Conservation (phyloP, 768 basidiomycete genomes). For the Pholiota molesta region DNA sequence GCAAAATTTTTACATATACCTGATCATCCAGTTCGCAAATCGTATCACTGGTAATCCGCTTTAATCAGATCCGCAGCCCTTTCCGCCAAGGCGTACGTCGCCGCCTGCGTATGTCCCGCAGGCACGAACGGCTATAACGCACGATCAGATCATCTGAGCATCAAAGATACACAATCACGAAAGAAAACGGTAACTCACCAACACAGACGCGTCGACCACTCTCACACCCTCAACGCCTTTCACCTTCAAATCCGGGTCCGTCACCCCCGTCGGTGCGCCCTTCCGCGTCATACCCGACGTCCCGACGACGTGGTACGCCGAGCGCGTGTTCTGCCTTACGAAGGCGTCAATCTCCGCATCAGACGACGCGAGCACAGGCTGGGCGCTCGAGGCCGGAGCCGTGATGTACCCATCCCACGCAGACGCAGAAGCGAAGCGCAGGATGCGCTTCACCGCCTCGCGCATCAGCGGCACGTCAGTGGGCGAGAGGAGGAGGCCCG, state of each 20-base stretch:
- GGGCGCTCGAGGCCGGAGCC: conserved; percentile 13
- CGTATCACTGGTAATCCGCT: background rate
- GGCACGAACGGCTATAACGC: conserved; percentile 27
- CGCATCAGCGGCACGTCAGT: conserved; percentile 28
- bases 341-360: conserved; percentile 27
- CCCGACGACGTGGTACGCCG: conserved; percentile 30
- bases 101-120: conserved; percentile 33
- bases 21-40: too few species aligned
- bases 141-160: background rate
- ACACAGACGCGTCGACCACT: conserved; percentile 36
- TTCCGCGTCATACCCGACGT: conserved; percentile 31
- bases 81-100: conserved; percentile 34
- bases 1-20: too few species aligned
- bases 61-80: conserved; percentile 12
- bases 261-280: conserved; percentile 28
- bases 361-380: conserved; percentile 15
- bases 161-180: background rate
- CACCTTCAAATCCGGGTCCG: conserved; percentile 32
- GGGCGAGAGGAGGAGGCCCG: conserved; percentile 5
- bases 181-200: conserved; percentile 23
- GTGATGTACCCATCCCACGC: conserved; percentile 30
- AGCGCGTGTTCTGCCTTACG: conserved; percentile 18
- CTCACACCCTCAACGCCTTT: conserved; percentile 33
- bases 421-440: conserved; percentile 24
- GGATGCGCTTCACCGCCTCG: conserved; percentile 22